Conservation (phyloP, 2,329 filamentous ascomycete species). For the Venturia pyrina region DNA sequence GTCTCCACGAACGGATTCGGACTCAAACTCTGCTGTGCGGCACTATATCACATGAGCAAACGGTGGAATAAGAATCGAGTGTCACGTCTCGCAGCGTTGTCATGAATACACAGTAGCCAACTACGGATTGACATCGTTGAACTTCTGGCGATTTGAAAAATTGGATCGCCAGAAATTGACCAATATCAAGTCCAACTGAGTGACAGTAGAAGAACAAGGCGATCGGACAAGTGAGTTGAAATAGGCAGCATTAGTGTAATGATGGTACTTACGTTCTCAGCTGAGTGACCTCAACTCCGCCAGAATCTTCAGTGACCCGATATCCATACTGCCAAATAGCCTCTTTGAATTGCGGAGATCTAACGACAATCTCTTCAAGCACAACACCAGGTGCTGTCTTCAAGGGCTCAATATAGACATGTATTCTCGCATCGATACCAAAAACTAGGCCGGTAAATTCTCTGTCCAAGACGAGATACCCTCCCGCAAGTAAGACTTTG, state of each 20-base stretch:
- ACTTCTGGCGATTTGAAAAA: neutral
- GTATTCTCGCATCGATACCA: slow-evolving; percentile 54
- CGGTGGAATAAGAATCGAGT: neutral
- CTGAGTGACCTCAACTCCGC: slow-evolving; percentile 54
- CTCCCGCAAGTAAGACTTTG: slow-evolving; percentile 89
- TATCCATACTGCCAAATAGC: slow-evolving; percentile 85
- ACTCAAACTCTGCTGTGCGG: slow-evolving; percentile 33
- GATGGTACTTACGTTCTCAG: slow-evolving; percentile 58
- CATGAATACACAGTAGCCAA: neutral
- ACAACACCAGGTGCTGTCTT: slow-evolving; percentile 50
- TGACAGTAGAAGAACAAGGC: neutral
- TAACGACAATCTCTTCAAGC: slow-evolving; percentile 66
- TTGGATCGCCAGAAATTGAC: neutral
- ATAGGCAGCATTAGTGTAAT: neutral
- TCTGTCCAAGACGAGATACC: slow-evolving; percentile 88
- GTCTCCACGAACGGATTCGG: slow-evolving; percentile 88
- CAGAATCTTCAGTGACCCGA: slow-evolving; percentile 55
- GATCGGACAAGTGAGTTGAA: neutral
- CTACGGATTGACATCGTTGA: neutral
- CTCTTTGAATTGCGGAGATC: slow-evolving; percentile 81
- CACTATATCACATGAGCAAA: neutral
- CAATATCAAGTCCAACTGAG: neutral
- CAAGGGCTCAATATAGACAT: slow-evolving; percentile 47
- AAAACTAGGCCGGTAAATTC: slow-evolving; percentile 67
- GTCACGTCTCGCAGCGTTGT: neutral